A percentile compares a stretch with the other conserved stretches of the same genome.
phyloP scores from a whole-genome alignment of 176 grass and related monocot species.

The Thalia dealbata region DNA sequence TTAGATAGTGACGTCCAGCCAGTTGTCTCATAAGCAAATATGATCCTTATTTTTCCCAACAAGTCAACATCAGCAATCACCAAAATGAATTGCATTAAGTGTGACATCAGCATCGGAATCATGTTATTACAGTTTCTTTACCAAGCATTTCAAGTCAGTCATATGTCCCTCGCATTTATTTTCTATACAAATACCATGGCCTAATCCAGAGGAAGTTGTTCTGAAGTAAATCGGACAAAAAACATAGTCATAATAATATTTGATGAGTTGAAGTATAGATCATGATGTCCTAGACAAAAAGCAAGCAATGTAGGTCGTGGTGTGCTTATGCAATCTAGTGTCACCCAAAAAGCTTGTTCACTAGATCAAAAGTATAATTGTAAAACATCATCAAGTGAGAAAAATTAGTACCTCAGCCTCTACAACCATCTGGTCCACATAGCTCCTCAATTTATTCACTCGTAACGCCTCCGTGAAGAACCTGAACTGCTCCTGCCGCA shows the following conservation, averaged over 20 bases:
- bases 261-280: no score
- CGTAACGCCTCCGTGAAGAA: constrained; percentile 82
- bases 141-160: neutral
- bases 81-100: neutral
- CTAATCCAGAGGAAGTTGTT: neutral
- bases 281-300: no score
- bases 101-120: neutral
- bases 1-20: neutral
- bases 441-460: constrained; percentile 60
- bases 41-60: no score
- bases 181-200: neutral
- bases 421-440: constrained; percentile 69
- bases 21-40: neutral
- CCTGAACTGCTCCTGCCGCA: constrained; percentile 85
- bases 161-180: neutral
- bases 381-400: neutral
- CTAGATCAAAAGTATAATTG: neutral
- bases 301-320: no score
- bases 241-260: no score
- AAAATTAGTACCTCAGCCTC: constrained; percentile 56
- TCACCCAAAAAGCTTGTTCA: neutral
- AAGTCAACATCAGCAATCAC: neutral
- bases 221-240: no score
- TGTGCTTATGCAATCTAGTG: neutral
- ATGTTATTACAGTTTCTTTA: neutral